Percentiles rank a stretch among this genome's conserved stretches.
phyloP scores from a whole-genome alignment of 176 grass and related monocot genomes.

The Tillandsia fasciculata region DNA sequence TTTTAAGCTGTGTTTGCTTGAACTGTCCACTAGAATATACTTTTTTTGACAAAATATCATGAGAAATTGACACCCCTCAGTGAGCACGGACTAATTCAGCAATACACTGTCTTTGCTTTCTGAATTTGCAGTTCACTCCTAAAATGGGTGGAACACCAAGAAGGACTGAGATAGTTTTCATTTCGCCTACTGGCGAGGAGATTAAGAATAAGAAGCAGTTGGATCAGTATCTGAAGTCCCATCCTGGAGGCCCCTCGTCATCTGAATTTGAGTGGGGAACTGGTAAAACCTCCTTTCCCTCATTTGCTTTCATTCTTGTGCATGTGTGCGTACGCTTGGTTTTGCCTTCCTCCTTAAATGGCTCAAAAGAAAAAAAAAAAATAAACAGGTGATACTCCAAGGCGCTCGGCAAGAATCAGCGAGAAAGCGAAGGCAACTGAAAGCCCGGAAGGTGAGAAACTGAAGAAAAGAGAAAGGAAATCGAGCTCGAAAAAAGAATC shows the following conservation, averaged over 20 bases:
- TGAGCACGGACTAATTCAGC: too few relatives aligned
- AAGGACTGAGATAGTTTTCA: constrained; percentile 18
- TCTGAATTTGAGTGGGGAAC: constrained; percentile 25
- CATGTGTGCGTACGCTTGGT: neutral
- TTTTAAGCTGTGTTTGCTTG: neutral
- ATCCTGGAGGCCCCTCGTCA: constrained; percentile 16
- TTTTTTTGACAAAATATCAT: too few relatives aligned
- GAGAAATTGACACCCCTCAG: too few relatives aligned
- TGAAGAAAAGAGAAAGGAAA: constrained; percentile 19
- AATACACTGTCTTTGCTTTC: neutral
- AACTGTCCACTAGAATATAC: neutral
- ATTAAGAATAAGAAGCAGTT: constrained; percentile 20
- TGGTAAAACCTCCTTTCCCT: constrained; percentile 4
- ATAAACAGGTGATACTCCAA: constrained; percentile 13
- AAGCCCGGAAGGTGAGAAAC: constrained; percentile 18
- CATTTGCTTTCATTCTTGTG: neutral
- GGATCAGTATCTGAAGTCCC: constrained; percentile 9
- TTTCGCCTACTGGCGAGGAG: constrained; percentile 15
- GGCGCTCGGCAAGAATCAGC: constrained; percentile 15
- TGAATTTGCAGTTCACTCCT: constrained; percentile 7
- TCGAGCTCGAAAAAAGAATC: constrained; percentile 14
- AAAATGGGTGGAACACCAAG: constrained; percentile 18
- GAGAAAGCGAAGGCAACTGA: constrained; percentile 17
- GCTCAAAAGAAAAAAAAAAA: too few relatives aligned
- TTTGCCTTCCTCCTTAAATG: neutral